A percentile compares a stretch with the other conserved stretches of the same genome.
These are phyloP conservation scores for Xylaria telfairii DNA, from an alignment of 495 filamentous ascomycete species.

Conservation along the genomic window DNA sequence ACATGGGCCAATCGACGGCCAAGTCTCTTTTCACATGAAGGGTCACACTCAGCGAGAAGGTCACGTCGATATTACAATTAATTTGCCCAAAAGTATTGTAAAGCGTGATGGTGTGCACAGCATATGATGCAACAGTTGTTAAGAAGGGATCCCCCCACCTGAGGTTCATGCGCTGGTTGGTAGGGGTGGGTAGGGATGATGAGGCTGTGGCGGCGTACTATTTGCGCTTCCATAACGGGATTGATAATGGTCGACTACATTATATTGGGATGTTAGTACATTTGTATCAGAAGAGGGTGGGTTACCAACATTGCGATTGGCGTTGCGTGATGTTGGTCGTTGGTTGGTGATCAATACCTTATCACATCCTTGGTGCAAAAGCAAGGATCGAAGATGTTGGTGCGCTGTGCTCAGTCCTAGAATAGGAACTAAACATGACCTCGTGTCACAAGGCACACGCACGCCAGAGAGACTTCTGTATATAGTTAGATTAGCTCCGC, in stretches of 20 bases:
- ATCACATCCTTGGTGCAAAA: neutral
- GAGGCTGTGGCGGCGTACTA: conserved; percentile 13
- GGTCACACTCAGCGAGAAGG: neutral
- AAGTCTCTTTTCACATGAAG: neutral
- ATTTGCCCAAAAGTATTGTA: conserved; percentile 3
- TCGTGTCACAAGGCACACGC: too few species aligned
- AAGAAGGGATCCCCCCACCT: neutral
- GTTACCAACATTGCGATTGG: neutral
- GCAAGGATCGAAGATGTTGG: neutral
- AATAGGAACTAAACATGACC: neutral
- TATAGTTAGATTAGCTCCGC: too few species aligned
- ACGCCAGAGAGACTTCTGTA: too few species aligned
- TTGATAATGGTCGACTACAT: neutral
- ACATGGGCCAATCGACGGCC: neutral
- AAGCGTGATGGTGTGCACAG: neutral
- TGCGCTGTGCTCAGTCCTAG: neutral
- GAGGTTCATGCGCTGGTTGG: conserved; percentile 9
- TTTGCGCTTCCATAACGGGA: neutral
- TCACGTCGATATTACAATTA: neutral
- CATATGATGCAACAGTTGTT: neutral
- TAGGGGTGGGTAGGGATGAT: neutral
- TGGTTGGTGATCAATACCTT: neutral
- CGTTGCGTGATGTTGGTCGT: neutral
- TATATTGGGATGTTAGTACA: neutral
- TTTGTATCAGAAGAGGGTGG: neutral